A percentile compares a stretch with the other conserved stretches of the same genome.
Evolutionary conservation across 148 eudicot genomes (phyloP).

Genomic region (Gaultheria prostrata): DNA sequence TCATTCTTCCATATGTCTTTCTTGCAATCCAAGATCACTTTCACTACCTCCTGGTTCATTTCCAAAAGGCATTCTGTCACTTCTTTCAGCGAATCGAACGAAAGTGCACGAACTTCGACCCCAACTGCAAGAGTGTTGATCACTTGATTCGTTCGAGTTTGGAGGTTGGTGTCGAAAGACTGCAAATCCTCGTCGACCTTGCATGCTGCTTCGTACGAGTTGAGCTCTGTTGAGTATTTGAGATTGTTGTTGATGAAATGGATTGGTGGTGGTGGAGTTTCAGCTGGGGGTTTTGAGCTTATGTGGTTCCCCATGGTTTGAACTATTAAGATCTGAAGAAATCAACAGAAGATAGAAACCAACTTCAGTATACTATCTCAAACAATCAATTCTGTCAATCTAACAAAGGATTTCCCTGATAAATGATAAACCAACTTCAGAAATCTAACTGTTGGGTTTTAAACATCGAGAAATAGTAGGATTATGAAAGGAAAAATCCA

Average conservation of each 20-base stretch:
- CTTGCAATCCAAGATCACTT: conserved; percentile 89
- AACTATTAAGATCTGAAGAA: neutral
- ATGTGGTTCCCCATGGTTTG: neutral
- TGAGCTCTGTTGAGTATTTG: conserved; percentile 53
- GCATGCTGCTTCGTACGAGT: conserved; percentile 81
- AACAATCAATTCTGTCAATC: neutral
- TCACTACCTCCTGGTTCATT: conserved; percentile 97
- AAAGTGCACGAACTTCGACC: conserved; percentile 76
- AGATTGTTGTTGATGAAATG: conserved; percentile 39
- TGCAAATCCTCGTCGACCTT: conserved; percentile 59
- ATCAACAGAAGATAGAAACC: neutral
- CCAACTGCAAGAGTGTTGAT: conserved; percentile 77
- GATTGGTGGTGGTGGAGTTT: conserved; percentile 20
- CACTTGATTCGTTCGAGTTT: conserved; percentile 64
- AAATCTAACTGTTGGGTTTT: neutral
- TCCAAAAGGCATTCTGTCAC: conserved; percentile 88
- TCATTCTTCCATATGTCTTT: conserved; percentile 94
- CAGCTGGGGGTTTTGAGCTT: neutral
- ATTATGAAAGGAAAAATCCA: neutral
- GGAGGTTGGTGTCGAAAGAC: conserved; percentile 61
- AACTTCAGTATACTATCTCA: neutral
- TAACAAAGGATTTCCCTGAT: neutral
- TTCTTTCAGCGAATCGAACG: conserved; percentile 78
- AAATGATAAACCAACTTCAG: neutral
- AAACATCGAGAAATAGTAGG: neutral